These are phyloP conservation scores for Suillus alpinus DNA, from an alignment of 768 basidiomycete genomes.

Conservation along the genomic window DNA sequence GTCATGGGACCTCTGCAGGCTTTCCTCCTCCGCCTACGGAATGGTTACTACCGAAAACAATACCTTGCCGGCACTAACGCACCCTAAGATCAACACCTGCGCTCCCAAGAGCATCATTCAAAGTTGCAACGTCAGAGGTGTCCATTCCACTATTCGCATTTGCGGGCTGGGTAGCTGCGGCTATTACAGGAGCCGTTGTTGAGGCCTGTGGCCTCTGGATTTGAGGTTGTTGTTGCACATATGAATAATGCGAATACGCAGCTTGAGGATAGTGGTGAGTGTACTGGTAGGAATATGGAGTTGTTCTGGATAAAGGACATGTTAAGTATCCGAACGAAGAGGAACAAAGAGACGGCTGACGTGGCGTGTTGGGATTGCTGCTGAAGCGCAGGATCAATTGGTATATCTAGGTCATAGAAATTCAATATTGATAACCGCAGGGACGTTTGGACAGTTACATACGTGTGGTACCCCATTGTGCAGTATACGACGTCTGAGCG, in stretches of 20 bases:
- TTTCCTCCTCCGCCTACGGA: constrained; percentile 82
- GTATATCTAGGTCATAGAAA: constrained; percentile 43
- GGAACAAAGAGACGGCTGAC: constrained; percentile 23
- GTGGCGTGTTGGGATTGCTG: constrained; percentile 50
- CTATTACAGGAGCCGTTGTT: constrained; percentile 13
- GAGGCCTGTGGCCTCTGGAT: constrained; percentile 26
- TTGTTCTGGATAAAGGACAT: constrained; percentile 32
- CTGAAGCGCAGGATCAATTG: constrained; percentile 68
- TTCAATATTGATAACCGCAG: not conserved
- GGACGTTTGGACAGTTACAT: constrained; percentile 14
- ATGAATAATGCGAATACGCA: constrained; percentile 43
- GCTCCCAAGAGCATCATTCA: constrained; percentile 84
- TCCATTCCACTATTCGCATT: constrained; percentile 42
- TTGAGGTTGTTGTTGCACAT: constrained; percentile 28
- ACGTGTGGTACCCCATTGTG: constrained; percentile 42
- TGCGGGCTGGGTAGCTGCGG: constrained; percentile 21
- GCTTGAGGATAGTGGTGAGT: constrained; percentile 37
- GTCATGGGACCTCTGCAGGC: constrained; percentile 64
- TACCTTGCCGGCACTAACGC: constrained; percentile 15
- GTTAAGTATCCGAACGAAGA: constrained; percentile 7
- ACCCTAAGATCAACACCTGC: constrained; percentile 86
- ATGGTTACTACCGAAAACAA: not conserved
- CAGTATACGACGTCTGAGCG: constrained; percentile 28
- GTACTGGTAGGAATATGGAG: constrained; percentile 47
- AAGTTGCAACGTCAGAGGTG: constrained; percentile 68